These are phyloP conservation scores for Debaryomyces maramus DNA, from an alignment of 805 yeast species.

Conservation along the genomic window DNA sequence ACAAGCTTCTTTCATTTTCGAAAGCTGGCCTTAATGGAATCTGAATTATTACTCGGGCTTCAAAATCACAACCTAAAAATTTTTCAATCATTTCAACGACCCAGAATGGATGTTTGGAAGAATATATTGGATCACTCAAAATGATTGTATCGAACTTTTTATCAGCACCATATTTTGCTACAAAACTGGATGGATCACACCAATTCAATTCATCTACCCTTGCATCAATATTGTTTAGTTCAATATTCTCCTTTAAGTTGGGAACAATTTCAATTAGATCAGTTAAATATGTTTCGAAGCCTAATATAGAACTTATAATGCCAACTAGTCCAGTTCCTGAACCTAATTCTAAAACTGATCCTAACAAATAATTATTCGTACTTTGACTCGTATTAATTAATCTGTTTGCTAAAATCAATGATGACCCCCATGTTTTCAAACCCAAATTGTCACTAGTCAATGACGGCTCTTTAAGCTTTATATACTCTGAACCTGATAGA, in stretches of 20 bases:
- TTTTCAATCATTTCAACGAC: constrained; percentile 57
- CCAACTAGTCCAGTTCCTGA: constrained; percentile 95
- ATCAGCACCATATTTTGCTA: constrained; percentile 18
- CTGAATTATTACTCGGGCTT: constrained; percentile 60
- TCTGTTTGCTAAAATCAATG: constrained; percentile 64
- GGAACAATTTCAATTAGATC: constrained; percentile 78
- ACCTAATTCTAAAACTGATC: constrained; percentile 72
- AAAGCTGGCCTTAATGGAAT: constrained; percentile 72
- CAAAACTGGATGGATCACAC: constrained; percentile 56
- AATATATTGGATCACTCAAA: constrained; percentile 87
- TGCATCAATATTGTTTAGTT: constrained; percentile 42
- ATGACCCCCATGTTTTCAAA: constrained; percentile 94
- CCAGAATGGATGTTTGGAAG: constrained; percentile 76
- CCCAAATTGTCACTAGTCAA: constrained; percentile 86
- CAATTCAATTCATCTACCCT: constrained; percentile 69
- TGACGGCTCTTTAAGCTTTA: constrained; percentile 72
- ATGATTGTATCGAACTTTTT: constrained; percentile 58
- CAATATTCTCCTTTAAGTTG: constrained; percentile 61
- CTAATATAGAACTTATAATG: constrained; percentile 59
- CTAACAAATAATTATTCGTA: constrained; percentile 16
- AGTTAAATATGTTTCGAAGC: constrained; percentile 55
- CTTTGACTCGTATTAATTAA: constrained; percentile 30
- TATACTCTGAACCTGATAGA: constrained; percentile 18
- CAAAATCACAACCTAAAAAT: constrained; percentile 35
- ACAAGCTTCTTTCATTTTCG: constrained; percentile 57